A percentile compares a stretch with the other conserved stretches of the same genome.
These are phyloP conservation scores for Penicillium sp. DNA, from an alignment of 2,329 filamentous ascomycete genomes.

Conservation along the genomic window DNA sequence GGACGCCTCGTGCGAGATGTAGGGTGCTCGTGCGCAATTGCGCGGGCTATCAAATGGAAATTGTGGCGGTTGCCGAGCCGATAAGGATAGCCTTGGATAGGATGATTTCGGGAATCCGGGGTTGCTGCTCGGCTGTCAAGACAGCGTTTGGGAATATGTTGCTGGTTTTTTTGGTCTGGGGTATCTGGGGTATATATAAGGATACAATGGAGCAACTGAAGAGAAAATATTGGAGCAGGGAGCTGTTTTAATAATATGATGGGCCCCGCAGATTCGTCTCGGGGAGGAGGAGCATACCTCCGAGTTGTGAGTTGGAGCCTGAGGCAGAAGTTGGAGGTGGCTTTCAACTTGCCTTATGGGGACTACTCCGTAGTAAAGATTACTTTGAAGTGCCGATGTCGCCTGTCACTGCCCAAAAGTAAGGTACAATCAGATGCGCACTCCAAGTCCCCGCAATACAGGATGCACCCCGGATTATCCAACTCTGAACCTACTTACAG, in stretches of 20 bases:
- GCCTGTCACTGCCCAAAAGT: neutral
- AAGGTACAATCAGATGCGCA: too few relatives aligned
- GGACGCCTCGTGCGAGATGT: slow-evolving; percentile 1
- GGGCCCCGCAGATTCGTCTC: slow-evolving; percentile 8
- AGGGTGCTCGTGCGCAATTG: slow-evolving; percentile 2
- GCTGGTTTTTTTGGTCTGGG: neutral
- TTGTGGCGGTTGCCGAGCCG: neutral
- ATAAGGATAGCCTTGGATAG: slow-evolving; percentile 8
- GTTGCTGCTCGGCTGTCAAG: neutral
- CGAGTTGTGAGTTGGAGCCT: slow-evolving; percentile 1
- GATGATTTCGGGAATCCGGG: neutral
- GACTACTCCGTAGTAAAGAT: neutral
- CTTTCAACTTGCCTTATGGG: slow-evolving; percentile 3
- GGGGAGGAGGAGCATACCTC: slow-evolving; percentile 10
- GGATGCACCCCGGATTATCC: too few relatives aligned
- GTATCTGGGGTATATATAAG: neutral
- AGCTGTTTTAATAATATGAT: neutral
- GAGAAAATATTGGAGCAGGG: neutral
- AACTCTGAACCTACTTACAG: too few relatives aligned
- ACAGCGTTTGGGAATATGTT: neutral
- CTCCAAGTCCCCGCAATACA: too few relatives aligned
- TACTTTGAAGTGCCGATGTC: neutral
- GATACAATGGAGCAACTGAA: neutral
- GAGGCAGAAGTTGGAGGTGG: neutral
- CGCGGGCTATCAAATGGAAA: neutral